Conservation (phyloP, 495 filamentous ascomycete species). For the Pseudoneurospora amorphoporcata region DNA sequence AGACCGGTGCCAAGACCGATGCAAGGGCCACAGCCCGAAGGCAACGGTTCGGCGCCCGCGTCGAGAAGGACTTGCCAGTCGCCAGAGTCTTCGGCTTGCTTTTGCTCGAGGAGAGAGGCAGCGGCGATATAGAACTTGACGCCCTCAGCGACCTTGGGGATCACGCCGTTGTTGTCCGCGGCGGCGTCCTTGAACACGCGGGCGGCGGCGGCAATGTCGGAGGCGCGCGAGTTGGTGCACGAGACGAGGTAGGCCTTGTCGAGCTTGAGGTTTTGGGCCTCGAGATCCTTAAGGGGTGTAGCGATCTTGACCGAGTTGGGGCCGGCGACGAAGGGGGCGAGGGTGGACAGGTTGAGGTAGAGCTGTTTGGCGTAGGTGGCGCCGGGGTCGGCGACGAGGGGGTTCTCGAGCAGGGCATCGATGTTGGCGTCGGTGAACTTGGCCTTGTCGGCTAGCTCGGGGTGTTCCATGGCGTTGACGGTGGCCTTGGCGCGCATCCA, state of each 20-base stretch:
- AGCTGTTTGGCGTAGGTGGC: slow-evolving; percentile 78
- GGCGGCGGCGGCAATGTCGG: slow-evolving; percentile 75
- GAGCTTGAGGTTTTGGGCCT: slow-evolving; percentile 58
- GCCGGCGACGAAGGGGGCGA: slow-evolving; percentile 80
- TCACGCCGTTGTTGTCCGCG: slow-evolving; percentile 32
- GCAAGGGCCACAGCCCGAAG: slow-evolving; percentile 78
- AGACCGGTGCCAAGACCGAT: slow-evolving; percentile 84
- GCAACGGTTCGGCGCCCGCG: slow-evolving; percentile 66
- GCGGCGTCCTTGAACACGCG: slow-evolving; percentile 76
- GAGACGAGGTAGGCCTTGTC: slow-evolving; percentile 85
- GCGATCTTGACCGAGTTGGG: slow-evolving; percentile 88
- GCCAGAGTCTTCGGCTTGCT: slow-evolving; percentile 65
- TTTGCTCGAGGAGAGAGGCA: slow-evolving; percentile 72
- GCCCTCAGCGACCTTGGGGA: slow-evolving; percentile 63
- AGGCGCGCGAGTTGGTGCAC: slow-evolving; percentile 81
- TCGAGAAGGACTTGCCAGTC: slow-evolving; percentile 81
- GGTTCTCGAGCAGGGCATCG: slow-evolving; percentile 59
- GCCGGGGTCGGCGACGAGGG: slow-evolving; percentile 59
- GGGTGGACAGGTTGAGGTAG: slow-evolving; percentile 65
- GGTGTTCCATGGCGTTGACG: slow-evolving; percentile 40
- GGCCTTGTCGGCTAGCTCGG: slow-evolving; percentile 31
- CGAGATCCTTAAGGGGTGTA: slow-evolving; percentile 68
- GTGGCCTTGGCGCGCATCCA: slow-evolving; percentile 78
- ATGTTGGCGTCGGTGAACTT: slow-evolving; percentile 55
- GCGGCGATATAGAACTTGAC: slow-evolving; percentile 91